phyloP scores from a whole-genome alignment of 1,284 basidiomycete species.

The Rhizoctonia solani region DNA sequence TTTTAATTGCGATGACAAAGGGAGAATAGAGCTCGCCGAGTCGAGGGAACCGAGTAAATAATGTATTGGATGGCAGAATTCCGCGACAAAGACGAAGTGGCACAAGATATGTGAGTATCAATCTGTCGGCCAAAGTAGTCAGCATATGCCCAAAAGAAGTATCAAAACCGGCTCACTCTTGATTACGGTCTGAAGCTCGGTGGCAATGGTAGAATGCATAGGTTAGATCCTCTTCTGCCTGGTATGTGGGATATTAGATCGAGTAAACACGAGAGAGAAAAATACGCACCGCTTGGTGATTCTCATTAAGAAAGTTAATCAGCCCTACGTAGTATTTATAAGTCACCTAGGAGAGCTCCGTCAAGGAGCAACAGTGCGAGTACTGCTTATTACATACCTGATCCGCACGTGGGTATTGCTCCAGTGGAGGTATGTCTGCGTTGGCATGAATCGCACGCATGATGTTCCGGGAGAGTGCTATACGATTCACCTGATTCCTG shows the following conservation, averaged over 20 bases:
- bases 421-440: slow-evolving; percentile 78
- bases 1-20: slow-evolving; percentile 77
- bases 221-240: slow-evolving; percentile 83
- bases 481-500: slow-evolving; percentile 73
- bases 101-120: slow-evolving; percentile 88
- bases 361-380: slow-evolving; percentile 29
- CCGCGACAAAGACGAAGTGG: slow-evolving; percentile 87
- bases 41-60: slow-evolving; percentile 72
- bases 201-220: slow-evolving; percentile 84
- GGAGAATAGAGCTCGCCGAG: slow-evolving; percentile 77
- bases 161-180: slow-evolving; percentile 61
- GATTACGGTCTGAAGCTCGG: slow-evolving; percentile 66
- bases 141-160: background rate
- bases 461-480: slow-evolving; percentile 90
- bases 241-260: background rate
- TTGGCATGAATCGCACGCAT: slow-evolving; percentile 86
- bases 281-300: slow-evolving; percentile 71
- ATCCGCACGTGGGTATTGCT: slow-evolving; percentile 78
- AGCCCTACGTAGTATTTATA: slow-evolving; percentile 94
- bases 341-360: slow-evolving; percentile 62
- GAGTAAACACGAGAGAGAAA: background rate
- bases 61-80: slow-evolving; percentile 70
- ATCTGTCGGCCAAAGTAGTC: slow-evolving; percentile 51
- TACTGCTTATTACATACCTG: slow-evolving; percentile 60
- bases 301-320: slow-evolving; percentile 90